Conservation (phyloP, 1,284 basidiomycete species). For the Apiotrichum siamense region DNA sequence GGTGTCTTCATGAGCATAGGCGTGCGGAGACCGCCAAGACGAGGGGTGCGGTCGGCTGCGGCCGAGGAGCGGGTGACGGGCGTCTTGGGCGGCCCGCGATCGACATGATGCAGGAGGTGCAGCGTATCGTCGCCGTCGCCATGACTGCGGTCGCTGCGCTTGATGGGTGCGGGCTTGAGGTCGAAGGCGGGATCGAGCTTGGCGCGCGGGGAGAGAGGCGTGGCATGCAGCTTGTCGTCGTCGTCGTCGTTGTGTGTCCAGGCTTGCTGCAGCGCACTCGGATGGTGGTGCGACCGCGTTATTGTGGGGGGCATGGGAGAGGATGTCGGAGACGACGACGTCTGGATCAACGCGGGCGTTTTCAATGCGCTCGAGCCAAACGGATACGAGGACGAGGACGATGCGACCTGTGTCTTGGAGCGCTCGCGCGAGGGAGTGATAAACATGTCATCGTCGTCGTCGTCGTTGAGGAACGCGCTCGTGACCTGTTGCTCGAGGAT, state of each 20-base stretch:
- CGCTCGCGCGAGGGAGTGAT: slow-evolving; percentile 39
- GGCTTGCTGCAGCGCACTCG: slow-evolving; percentile 35
- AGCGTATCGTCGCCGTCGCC: slow-evolving; percentile 11
- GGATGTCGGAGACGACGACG: slow-evolving; percentile 44
- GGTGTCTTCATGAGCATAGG: slow-evolving; percentile 33
- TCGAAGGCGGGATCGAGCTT: slow-evolving; percentile 40
- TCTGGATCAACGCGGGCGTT: slow-evolving; percentile 40
- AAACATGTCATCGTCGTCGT: slow-evolving; percentile 34
- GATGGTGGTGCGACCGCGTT: slow-evolving; percentile 36
- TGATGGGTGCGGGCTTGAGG: slow-evolving; percentile 29
- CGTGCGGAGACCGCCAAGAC: slow-evolving; percentile 26
- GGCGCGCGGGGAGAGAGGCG: slow-evolving; percentile 22
- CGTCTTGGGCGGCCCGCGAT: slow-evolving; percentile 34
- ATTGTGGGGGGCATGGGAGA: slow-evolving; percentile 46
- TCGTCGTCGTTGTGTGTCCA: slow-evolving; percentile 43
- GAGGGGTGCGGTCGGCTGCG: slow-evolving; percentile 18
- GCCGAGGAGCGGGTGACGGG: slow-evolving; percentile 41
- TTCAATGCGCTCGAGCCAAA: slow-evolving; percentile 34
- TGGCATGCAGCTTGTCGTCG: slow-evolving; percentile 28
- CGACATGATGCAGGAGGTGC: slow-evolving; percentile 1
- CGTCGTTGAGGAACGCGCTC: slow-evolving; percentile 17
- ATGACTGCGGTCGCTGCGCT: no score
- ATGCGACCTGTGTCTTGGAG: slow-evolving; percentile 4
- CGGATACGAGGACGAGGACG: neutral
- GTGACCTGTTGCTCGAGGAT: slow-evolving; percentile 21